phyloP scores from a whole-genome alignment of 2,329 filamentous ascomycete species.

The Gliomastix tumulicola region DNA sequence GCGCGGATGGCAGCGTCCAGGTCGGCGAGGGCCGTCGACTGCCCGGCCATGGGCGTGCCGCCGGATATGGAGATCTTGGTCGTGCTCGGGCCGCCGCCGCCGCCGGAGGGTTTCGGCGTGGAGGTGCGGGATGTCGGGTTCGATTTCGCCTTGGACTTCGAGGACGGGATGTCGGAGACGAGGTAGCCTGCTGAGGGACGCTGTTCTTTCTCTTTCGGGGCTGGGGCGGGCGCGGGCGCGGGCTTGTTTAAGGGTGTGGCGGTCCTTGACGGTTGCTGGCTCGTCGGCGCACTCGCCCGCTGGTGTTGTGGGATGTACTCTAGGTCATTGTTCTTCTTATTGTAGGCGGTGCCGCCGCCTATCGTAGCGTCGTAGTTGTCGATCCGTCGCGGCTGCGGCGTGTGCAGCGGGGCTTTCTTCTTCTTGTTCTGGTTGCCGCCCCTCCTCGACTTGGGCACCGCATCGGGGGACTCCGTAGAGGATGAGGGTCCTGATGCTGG shows the following conservation, averaged over 20 bases:
- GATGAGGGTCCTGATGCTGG: conserved; percentile 6
- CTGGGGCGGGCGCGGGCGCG: conserved; percentile 33
- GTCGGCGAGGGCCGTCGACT: conserved; percentile 65
- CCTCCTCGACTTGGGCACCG: conserved; percentile 41
- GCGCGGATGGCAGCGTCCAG: conserved; percentile 77
- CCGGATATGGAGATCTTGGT: conserved; percentile 69
- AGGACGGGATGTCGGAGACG: conserved; percentile 68
- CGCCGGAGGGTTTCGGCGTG: conserved; percentile 43
- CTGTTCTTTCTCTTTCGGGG: neutral
- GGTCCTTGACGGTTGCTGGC: conserved; percentile 26
- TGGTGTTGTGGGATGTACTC: conserved; percentile 61
- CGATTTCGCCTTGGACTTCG: conserved; percentile 48
- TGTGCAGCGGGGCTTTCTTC: conserved; percentile 58
- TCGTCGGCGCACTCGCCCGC: conserved; percentile 27
- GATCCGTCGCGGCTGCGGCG: conserved; percentile 54
- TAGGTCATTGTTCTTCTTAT: conserved; percentile 61
- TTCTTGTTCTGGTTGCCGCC: conserved; percentile 45
- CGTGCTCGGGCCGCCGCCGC: conserved; percentile 32
- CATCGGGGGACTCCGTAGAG: conserved; percentile 18
- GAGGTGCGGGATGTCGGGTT: conserved; percentile 44
- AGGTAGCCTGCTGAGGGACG: conserved; percentile 62
- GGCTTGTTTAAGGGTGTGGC: conserved; percentile 26
- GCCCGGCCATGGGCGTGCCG: conserved; percentile 75
- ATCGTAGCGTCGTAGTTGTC: conserved; percentile 55
- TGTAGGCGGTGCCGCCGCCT: conserved; percentile 65